phyloP scores from a whole-genome alignment of 768 basidiomycete genomes.

The Auriscalpium microsporum region DNA sequence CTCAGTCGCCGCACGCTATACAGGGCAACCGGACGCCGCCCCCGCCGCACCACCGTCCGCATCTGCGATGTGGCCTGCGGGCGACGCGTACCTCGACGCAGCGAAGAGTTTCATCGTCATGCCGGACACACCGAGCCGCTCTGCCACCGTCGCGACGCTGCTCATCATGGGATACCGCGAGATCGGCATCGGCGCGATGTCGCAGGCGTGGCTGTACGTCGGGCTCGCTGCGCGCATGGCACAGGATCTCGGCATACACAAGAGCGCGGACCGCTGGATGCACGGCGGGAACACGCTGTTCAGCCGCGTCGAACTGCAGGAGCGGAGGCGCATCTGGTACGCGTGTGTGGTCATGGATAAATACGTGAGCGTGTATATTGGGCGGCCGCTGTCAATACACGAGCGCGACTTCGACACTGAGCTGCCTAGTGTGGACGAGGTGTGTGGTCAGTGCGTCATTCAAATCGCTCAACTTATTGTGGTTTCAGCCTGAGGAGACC shows the following conservation, averaged over 20 bases:
- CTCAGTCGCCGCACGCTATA: conserved; percentile 71
- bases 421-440: conserved; percentile 54
- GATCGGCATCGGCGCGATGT: conserved; percentile 85
- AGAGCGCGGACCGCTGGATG: conserved; percentile 71
- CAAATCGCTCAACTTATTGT: background rate
- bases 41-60: conserved; percentile 31
- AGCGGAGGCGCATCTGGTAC: conserved; percentile 70
- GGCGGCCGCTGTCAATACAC: conserved; percentile 65
- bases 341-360: conserved; percentile 73
- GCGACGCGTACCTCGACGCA: conserved; percentile 59
- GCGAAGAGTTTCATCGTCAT: conserved; percentile 62
- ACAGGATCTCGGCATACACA: conserved; percentile 79
- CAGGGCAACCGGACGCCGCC: conserved; percentile 20
- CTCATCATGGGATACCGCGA: conserved; percentile 79
- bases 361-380: conserved; percentile 74
- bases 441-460: conserved; percentile 19
- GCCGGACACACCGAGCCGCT: conserved; percentile 61
- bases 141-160: conserved; percentile 71
- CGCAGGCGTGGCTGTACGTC: conserved; percentile 76
- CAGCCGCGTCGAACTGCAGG: conserved; percentile 51
- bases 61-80: conserved; percentile 72
- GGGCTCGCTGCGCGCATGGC: conserved; percentile 93
- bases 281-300: conserved; percentile 49
- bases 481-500: conserved; percentile 50
- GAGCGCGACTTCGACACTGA: conserved; percentile 72